Conservation (phyloP, 306 rosid species). For the Cicer arietinum region DNA sequence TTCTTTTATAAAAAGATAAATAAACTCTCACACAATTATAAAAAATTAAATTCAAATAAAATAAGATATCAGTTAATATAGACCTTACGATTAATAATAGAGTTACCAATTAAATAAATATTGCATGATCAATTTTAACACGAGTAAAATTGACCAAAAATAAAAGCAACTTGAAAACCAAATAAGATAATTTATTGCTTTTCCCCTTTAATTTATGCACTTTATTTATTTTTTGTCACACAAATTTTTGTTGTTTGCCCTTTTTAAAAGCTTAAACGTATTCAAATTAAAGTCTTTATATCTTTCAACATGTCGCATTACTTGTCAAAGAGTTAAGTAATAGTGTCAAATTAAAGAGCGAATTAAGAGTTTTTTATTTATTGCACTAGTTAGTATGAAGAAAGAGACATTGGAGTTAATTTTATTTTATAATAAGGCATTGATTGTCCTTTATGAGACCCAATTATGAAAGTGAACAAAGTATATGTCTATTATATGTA, state of each 20-base stretch:
- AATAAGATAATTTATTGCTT: neutral
- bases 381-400: slow-evolving; percentile 32
- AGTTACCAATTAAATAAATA: neutral
- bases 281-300: slow-evolving; percentile 43
- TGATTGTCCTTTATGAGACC: slow-evolving; percentile 13
- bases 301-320: slow-evolving; percentile 45
- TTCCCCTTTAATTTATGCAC: neutral
- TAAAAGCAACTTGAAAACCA: neutral
- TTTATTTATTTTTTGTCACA: neutral
- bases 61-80: no score
- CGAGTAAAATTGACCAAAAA: neutral
- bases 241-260: slow-evolving; percentile 46
- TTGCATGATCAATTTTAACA: neutral
- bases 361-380: slow-evolving; percentile 35
- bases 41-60: no score
- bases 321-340: slow-evolving; percentile 39
- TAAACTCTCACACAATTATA: no score
- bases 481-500: neutral
- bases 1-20: no score
- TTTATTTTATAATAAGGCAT: neutral
- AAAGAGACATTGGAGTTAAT: slow-evolving; percentile 15
- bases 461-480: slow-evolving; percentile 24
- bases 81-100: neutral
- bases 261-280: slow-evolving; percentile 59
- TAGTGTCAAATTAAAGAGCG: slow-evolving; percentile 32